phyloP scores from a whole-genome alignment of 352 stramenopile genomes.

The Aphanomyces euteiches region DNA sequence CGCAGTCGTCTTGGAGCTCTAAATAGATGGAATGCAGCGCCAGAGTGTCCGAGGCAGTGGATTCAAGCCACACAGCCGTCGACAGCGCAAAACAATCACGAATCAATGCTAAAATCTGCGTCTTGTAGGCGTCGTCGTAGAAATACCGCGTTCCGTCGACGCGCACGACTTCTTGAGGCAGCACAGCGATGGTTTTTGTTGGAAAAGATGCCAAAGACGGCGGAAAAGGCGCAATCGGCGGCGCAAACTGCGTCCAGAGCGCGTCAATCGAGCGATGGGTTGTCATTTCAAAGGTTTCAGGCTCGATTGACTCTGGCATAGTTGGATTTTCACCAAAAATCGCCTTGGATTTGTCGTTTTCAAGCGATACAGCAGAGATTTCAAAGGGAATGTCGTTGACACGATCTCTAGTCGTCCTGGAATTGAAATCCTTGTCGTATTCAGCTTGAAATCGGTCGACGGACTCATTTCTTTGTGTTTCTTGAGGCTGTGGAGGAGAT shows the following conservation, averaged over 20 bases:
- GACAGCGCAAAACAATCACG: background rate
- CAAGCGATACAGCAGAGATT: too few species aligned
- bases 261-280: background rate
- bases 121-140: conserved; percentile 26
- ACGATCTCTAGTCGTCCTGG: too few species aligned
- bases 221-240: background rate
- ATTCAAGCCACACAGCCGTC: background rate
- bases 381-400: too few species aligned
- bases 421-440: too few species aligned
- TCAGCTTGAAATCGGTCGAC: too few species aligned
- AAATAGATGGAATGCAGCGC: conserved; percentile 23
- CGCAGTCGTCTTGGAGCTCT: conserved; percentile 27
- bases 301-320: too few species aligned
- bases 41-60: background rate
- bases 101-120: background rate
- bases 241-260: background rate
- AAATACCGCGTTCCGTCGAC: background rate
- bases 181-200: conserved; percentile 1
- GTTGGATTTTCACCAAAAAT: too few species aligned
- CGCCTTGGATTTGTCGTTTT: too few species aligned
- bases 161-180: conserved; percentile 7
- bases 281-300: too few species aligned
- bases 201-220: background rate
- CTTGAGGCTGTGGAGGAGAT: too few species aligned
- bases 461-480: too few species aligned